Percentiles rank a stretch among this genome's conserved stretches.
These are phyloP conservation scores for Poa pratensis DNA, from an alignment of 176 grass and related monocot genomes.

Conservation along the genomic window DNA sequence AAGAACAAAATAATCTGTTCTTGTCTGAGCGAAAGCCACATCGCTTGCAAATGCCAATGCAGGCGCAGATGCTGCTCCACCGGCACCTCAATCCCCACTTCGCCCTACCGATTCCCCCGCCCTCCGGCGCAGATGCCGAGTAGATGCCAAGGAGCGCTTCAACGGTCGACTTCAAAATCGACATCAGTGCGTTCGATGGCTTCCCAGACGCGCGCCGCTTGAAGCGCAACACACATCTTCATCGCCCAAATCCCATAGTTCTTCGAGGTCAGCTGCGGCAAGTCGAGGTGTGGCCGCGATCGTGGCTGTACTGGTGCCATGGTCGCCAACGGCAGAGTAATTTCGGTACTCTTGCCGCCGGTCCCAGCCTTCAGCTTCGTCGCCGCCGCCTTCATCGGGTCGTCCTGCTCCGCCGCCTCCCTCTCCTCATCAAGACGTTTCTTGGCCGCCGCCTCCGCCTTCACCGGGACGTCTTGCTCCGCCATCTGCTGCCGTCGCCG, in stretches of 20 bases:
- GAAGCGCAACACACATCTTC: not conserved
- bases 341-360: too few species aligned
- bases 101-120: slow-evolving; percentile 12
- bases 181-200: not conserved
- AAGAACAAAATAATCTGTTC: not conserved
- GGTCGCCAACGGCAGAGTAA: not conserved
- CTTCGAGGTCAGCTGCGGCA: not conserved
- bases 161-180: not conserved
- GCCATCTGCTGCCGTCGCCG: too few species aligned
- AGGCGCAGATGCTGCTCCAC: slow-evolving; percentile 42
- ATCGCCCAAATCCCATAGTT: not conserved
- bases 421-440: too few species aligned
- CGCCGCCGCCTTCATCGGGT: too few species aligned
- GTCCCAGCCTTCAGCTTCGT: too few species aligned
- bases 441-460: too few species aligned
- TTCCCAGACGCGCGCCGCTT: not conserved
- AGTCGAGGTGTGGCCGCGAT: not conserved
- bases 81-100: not conserved
- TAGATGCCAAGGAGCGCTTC: not conserved
- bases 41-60: not conserved
- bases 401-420: too few species aligned
- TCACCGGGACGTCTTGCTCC: too few species aligned
- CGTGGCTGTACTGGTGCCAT: too few species aligned
- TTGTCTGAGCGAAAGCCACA: slow-evolving; percentile 5
- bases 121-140: not conserved